These are phyloP conservation scores for Amanita subjunquillea DNA, from an alignment of 768 basidiomycete genomes.

Conservation along the genomic window DNA sequence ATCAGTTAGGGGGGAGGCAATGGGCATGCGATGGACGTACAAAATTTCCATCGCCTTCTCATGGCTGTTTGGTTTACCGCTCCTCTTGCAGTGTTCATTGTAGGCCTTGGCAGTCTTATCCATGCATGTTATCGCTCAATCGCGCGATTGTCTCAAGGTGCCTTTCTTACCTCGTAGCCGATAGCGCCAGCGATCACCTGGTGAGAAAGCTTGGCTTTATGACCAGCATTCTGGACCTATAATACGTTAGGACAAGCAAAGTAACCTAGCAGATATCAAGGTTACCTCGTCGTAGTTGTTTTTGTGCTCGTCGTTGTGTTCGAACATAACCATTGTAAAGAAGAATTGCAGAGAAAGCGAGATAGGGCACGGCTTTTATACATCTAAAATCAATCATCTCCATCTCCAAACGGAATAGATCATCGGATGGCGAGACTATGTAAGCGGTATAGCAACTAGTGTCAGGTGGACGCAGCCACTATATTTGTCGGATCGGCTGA, in stretches of 20 bases:
- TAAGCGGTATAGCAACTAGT: background rate
- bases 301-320: slow-evolving; percentile 28
- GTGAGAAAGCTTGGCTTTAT: slow-evolving; percentile 52
- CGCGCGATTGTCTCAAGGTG: background rate
- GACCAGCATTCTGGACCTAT: slow-evolving; percentile 38
- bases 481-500: background rate
- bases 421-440: too few species aligned
- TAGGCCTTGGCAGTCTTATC: slow-evolving; percentile 53
- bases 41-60: slow-evolving; percentile 47
- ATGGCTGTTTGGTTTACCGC: slow-evolving; percentile 43
- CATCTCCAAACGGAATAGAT: background rate
- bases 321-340: slow-evolving; percentile 33
- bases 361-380: background rate
- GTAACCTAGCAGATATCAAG: background rate
- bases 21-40: slow-evolving; percentile 13
- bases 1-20: background rate
- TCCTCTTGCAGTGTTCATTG: slow-evolving; percentile 36
- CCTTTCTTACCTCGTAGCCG: slow-evolving; percentile 39
- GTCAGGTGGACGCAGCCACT: background rate
- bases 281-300: slow-evolving; percentile 31
- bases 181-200: slow-evolving; percentile 62
- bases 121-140: background rate
- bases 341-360: slow-evolving; percentile 4
- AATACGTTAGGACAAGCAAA: background rate
- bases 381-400: background rate